phyloP scores from a whole-genome alignment of 2,329 filamentous ascomycete genomes.

The Hypoxylon sp. region DNA sequence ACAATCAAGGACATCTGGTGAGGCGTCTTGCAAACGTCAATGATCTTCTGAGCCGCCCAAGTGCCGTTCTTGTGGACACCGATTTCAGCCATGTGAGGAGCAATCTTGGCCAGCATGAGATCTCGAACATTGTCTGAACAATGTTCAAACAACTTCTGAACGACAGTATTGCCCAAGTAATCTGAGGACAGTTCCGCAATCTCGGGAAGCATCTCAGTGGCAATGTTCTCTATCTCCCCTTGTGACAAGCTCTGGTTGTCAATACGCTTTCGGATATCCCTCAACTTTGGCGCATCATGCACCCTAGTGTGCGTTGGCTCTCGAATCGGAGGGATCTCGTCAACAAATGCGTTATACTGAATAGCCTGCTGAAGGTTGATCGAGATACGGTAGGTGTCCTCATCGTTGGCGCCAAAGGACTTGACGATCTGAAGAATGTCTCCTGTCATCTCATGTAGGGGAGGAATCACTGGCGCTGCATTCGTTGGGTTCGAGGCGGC shows the following conservation, averaged over 20 bases:
- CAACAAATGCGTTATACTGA: constrained; percentile 77
- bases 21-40: constrained; percentile 91
- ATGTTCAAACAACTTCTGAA: constrained; percentile 98
- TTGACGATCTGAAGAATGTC: constrained; percentile 90
- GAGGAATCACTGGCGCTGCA: constrained; percentile 75
- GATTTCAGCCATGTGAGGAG: constrained; percentile 94
- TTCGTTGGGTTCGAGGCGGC: constrained; percentile 57
- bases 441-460: constrained; percentile 81
- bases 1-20: constrained; percentile 88
- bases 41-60: constrained; percentile 99
- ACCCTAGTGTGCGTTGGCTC: constrained; percentile 91
- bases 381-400: constrained; percentile 81
- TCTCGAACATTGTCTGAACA: constrained; percentile 93
- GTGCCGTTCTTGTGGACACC: constrained; percentile 99
- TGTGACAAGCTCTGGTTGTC: constrained; percentile 92
- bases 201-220: constrained; percentile 94
- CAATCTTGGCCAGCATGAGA: constrained; percentile 89
- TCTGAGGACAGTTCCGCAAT: constrained; percentile 95
- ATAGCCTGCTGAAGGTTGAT: constrained; percentile 83
- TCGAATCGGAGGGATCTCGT: constrained; percentile 89
- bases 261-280: constrained; percentile 97
- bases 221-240: constrained; percentile 91
- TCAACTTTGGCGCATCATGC: constrained; percentile 93
- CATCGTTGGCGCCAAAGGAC: constrained; percentile 87
- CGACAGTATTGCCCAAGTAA: constrained; percentile 98